Base-by-base conservation (phyloP, 768 basidiomycete genomes). In the Auricularia auricula-judae region DNA sequence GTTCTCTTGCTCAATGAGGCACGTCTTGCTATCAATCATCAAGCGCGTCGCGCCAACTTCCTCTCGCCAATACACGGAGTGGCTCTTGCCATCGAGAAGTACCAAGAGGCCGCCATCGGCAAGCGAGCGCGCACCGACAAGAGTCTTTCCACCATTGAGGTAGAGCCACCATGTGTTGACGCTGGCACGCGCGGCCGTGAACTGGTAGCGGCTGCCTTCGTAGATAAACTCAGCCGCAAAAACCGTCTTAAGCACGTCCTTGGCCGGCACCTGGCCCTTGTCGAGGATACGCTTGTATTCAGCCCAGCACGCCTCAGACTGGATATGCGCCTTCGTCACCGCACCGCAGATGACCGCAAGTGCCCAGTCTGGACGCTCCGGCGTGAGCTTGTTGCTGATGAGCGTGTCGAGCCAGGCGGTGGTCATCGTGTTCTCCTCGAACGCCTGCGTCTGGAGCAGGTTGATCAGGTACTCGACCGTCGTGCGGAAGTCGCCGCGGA, bases 401-500 rank as follows among this genome's bases (percentile, higher is more conserved):
- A 99, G 82, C 18, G 90, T 92, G 75, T 99, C 97, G 62, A 99
- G 82, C 97, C 97, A 99, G 64, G 93, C 97, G 8, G 97, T 99
- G 10, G 97, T 98, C 74, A 99, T 91, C 3, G 91, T 93, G 76
- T 99, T 99, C 70, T 95, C 89, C 75, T 93, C 87, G 80, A 99
- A 99, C 23, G 94, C 91, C 68, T 94, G 90, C 63, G 97, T 84
- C 75, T 98, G 94, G 66, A 99, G 82, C 56, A 98, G 84, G 75
- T 95, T 97, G 85, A 99, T 98, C 68, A 97, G 86, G 75, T 99
- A 99, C 75, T 99, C 97, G 71, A 98, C 97, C 0, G 97, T 99
- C 14, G 94, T 97, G 67, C 97, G 80, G 81, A 99, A 99, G 75
- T 99, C 97, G 65, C 97, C 97, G 70, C 97, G 93, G 74, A 99